A percentile compares a stretch with the other conserved stretches of the same genome.
phyloP scores from a whole-genome alignment of 345 rosid genomes.

The Turritis glabra region DNA sequence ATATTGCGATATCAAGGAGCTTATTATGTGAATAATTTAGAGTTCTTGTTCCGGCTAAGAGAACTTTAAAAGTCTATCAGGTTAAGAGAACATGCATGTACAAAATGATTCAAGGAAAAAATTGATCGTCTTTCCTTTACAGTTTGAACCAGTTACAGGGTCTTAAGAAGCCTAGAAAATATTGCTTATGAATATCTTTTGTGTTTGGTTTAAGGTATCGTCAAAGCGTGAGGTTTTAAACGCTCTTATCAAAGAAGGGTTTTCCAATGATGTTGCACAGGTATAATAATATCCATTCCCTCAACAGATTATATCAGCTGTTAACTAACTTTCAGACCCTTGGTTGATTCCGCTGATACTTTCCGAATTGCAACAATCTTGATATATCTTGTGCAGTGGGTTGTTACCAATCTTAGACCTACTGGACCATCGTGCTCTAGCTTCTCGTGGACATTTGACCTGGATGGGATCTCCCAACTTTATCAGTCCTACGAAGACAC shows the following conservation, averaged over 20 bases:
- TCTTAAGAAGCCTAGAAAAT: not conserved
- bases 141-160: not conserved
- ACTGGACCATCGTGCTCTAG: slow-evolving; percentile 50
- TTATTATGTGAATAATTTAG: not conserved
- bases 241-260: slow-evolving; percentile 43
- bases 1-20: not conserved
- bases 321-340: not conserved
- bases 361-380: slow-evolving; percentile 17
- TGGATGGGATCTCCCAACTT: slow-evolving; percentile 77
- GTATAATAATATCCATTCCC: slow-evolving; percentile 12
- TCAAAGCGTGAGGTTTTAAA: slow-evolving; percentile 37
- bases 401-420: slow-evolving; percentile 75
- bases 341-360: not conserved
- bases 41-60: not conserved
- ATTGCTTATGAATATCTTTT: slow-evolving; percentile 19
- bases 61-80: not conserved
- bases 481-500: slow-evolving; percentile 87
- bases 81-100: not conserved
- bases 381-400: slow-evolving; percentile 63
- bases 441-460: slow-evolving; percentile 86
- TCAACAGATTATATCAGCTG: not conserved
- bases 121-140: not conserved
- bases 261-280: slow-evolving; percentile 44
- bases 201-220: slow-evolving; percentile 30
- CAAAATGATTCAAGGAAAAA: not conserved